Conservation (phyloP, 306 rosid species). For the Glycyrrhiza uralensis region DNA sequence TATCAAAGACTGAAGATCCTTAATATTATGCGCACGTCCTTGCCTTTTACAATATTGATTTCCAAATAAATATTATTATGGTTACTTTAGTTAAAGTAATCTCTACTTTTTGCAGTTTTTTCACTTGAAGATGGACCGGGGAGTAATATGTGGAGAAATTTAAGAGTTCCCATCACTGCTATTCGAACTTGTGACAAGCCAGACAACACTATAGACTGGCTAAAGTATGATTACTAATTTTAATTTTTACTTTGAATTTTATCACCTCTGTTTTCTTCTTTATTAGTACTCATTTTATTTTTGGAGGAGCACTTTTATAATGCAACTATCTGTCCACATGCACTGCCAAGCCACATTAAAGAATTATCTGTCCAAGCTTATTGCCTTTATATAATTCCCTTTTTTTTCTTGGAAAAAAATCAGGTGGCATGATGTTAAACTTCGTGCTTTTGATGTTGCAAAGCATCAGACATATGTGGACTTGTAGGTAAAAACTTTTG, state of each 20-base stretch:
- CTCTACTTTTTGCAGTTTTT: conserved; percentile 53
- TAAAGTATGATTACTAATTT: conserved; percentile 53
- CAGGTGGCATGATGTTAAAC: conserved; percentile 97
- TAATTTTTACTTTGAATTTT: conserved; percentile 18
- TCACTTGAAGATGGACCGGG: conserved; percentile 82
- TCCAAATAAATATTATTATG: not conserved
- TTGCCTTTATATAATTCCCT: not conserved
- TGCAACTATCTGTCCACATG: too few relatives aligned
- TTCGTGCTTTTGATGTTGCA: conserved; percentile 75
- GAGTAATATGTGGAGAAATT: conserved; percentile 58
- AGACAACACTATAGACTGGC: conserved; percentile 71
- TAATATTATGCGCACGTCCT: not conserved
- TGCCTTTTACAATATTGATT: not conserved
- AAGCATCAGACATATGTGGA: conserved; percentile 91
- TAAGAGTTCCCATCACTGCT: conserved; percentile 58
- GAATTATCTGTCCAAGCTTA: too few relatives aligned
- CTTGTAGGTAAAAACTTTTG: conserved; percentile 61
- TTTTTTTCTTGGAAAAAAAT: not conserved
- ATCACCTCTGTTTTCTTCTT: too few relatives aligned
- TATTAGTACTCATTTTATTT: too few relatives aligned
- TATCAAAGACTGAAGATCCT: not conserved
- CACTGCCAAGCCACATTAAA: too few relatives aligned
- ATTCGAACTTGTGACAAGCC: conserved; percentile 54
- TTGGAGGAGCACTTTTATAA: too few relatives aligned
- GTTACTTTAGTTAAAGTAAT: conserved; percentile 20